A percentile compares a stretch with the other conserved stretches of the same genome.
Evolutionary conservation across 1,284 basidiomycete genomes (phyloP).

Genomic region (Leccinum subrobustum): DNA sequence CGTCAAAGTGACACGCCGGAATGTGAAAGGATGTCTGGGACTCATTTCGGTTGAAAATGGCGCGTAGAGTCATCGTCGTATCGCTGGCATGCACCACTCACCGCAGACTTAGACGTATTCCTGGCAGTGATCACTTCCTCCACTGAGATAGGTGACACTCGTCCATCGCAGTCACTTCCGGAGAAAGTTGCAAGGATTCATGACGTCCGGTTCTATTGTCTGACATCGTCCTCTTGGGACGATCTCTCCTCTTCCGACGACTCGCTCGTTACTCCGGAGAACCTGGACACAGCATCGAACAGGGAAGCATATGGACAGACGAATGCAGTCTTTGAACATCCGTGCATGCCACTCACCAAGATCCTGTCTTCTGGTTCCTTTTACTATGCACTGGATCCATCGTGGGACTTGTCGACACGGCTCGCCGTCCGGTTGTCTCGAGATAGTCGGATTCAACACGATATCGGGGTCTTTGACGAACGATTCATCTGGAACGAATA

Average conservation of each 20-base stretch:
- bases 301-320: constrained; percentile 50
- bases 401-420: constrained; percentile 88
- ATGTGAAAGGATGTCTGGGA: constrained; percentile 82
- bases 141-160: constrained; percentile 76
- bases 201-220: constrained; percentile 75
- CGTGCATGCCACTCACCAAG: constrained; percentile 87
- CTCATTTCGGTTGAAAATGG: constrained; percentile 70
- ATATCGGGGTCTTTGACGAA: constrained; percentile 71
- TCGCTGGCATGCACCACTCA: constrained; percentile 9
- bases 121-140: constrained; percentile 74
- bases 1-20: constrained; percentile 59
- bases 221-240: constrained; percentile 72
- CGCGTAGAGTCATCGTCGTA: constrained; percentile 32
- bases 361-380: constrained; percentile 92
- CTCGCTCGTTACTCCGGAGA: constrained; percentile 48
- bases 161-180: constrained; percentile 53
- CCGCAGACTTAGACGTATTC: constrained; percentile 62
- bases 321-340: constrained; percentile 75
- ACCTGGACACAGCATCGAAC: constrained; percentile 43
- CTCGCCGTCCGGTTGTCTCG: constrained; percentile 66
- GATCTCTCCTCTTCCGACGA: constrained; percentile 56
- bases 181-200: constrained; percentile 75
- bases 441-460: constrained; percentile 45
- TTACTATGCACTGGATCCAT: constrained; percentile 82
- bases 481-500: constrained; percentile 89